Evolutionary conservation across 257 asterid species (phyloP), one percentile per base, ranked within the genome.

Genomic region (Gentiana dahurica): DNA sequence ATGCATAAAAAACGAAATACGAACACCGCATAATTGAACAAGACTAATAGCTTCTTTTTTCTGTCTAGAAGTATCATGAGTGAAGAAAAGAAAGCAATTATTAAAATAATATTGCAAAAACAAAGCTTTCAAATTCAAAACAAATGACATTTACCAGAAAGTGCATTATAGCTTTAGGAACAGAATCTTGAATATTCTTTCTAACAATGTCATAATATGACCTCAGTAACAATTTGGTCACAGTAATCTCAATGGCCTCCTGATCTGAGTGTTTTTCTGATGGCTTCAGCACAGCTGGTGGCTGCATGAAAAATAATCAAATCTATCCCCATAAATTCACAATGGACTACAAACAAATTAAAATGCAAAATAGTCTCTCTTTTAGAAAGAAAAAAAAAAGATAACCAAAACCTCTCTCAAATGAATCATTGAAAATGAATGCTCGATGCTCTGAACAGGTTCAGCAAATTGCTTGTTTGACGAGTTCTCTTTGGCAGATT

Each of bases 101-200:
- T 24, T 24, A 24, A 24, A 24, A 24, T 24, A 24, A 24, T 24
- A 24, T 24, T 41, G 46, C 46, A 41, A 41, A 41, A 5, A 10
- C 46, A 41, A 4, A 41, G 2, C 6, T 41, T 10, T 2, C 46
- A 49, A 34, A 12, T 34, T 12, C 32, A 33, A 36, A 39, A 33
- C 52, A 57, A 15, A 63, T 32, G 46, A 37, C 50, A 39, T 47
- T 71, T 86, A 89, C 97, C 97, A 89, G 81, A 71, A 83, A 84
- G 77, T 89, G 93, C 97, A 89, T 89, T 65, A 89, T 82, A 56
- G 95, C 94, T 77, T 89, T 89, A 10, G 97, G 95, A 36, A 86
- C 77, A 56, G 47, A 75, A 74, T 89, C 97, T 76, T 86, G 82
- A 64, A 81, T 63, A 64, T 77, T 86, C 77, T 81, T 89, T 63